Evolutionary conservation across 352 stramenopile genomes (phyloP), one percentile per base, ranked within the genome.

Genomic region (Globisporangium spiculum): DNA sequence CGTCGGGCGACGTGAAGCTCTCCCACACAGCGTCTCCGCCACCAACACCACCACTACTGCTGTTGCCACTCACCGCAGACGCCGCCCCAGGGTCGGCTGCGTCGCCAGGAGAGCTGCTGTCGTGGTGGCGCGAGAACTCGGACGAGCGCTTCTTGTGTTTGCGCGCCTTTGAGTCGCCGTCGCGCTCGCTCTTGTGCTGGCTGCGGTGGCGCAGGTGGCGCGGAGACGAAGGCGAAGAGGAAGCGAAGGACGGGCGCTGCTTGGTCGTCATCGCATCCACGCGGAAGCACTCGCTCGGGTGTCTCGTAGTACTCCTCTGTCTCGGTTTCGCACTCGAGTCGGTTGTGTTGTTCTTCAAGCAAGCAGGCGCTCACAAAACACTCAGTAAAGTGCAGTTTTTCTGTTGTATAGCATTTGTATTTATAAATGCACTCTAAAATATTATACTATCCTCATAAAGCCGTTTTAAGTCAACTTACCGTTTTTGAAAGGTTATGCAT

Each of bases 1-100:
- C 83, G 44, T 91, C 83, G 4, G 81, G 81, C 22, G 83, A 76
- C 65, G 74, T 88, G 68, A 84, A 91, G 61, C 71, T 58, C 68
- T 86, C 69, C 83, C 83, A 91, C 65, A 72, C 38, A 32, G 30
- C 4, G 4, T 8, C 30, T 4, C 30, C 30, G 30, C 30, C 4
- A 32, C 30, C 30, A 3, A 3, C 38, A 48, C 14, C 71, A 18
- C 0, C 12, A 48, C 41, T 64, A 16, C 27, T 59, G 48, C 50
- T 59, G 53, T 14, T n/a, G 26, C n/a, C 14, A 18, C 6, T 44
- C 27, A 7, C 16, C 22, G 63, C 70, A 41, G 62, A 8, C 2
- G 9, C 30, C 16, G 12, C 5, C 5, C 2, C 52, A 24, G 20
- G 14, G 16, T 16, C 20, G 6, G 20, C 20, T 16, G 50, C 20